Evolutionary conservation across 306 rosid genomes (phyloP).

Genomic region (Arachis stenosperma): DNA sequence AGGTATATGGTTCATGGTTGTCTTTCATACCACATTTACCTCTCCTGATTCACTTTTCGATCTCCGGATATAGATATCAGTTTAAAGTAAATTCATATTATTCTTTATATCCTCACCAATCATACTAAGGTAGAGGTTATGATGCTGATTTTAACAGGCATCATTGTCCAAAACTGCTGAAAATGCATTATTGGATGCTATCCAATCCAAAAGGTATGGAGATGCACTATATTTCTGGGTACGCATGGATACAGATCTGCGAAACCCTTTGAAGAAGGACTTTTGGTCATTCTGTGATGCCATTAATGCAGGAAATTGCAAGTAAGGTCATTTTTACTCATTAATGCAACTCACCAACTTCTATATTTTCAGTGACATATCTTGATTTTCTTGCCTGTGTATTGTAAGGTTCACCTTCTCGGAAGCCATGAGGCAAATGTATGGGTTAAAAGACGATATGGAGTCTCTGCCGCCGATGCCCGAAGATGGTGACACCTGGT

Average conservation of each 20-base stretch:
- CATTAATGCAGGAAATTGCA: constrained; percentile 96
- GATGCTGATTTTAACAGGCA: constrained; percentile 58
- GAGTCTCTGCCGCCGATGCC: constrained; percentile 88
- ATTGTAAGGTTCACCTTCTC: constrained; percentile 78
- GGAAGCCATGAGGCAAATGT: constrained; percentile 80
- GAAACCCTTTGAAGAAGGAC: constrained; percentile 68
- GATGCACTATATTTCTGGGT: constrained; percentile 96
- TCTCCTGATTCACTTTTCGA: background rate
- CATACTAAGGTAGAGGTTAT: constrained; percentile 19
- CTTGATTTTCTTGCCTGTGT: constrained; percentile 11
- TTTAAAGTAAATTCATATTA: background rate
- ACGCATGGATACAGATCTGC: constrained; percentile 75
- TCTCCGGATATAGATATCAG: background rate
- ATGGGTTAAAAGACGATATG: constrained; percentile 57
- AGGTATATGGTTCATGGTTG: constrained; percentile 49
- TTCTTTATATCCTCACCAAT: constrained; percentile 6
- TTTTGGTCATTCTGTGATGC: constrained; percentile 96
- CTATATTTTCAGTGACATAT: no score
- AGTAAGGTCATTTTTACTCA: constrained; percentile 49
- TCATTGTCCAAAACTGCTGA: constrained; percentile 78
- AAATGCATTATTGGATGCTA: constrained; percentile 69
- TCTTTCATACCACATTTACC: constrained; percentile 11
- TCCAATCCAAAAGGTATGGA: constrained; percentile 71
- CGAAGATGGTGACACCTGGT: constrained; percentile 80
- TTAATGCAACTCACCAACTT: background rate